These are phyloP conservation scores for Microsporum ferrugineum DNA, from an alignment of 2,329 filamentous ascomycete species.

Conservation along the genomic window DNA sequence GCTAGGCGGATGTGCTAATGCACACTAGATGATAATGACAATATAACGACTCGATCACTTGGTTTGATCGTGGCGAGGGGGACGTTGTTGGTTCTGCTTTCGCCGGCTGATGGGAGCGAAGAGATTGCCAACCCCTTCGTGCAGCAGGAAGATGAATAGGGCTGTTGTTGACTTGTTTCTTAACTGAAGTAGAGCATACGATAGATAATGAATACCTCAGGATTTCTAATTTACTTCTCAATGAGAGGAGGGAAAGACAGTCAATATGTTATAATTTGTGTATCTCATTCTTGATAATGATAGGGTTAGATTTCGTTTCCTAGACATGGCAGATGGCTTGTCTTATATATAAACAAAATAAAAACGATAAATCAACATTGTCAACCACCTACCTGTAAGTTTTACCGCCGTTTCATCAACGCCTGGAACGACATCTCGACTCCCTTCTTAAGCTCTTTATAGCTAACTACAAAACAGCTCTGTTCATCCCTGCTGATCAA, in stretches of 20 bases:
- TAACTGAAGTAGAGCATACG: not conserved
- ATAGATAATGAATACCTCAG: not conserved
- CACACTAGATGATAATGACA: slow-evolving; percentile 74
- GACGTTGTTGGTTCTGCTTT: slow-evolving; percentile 84
- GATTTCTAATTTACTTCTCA: not conserved
- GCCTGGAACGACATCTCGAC: slow-evolving; percentile 52
- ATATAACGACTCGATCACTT: slow-evolving; percentile 66
- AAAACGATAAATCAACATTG: not conserved
- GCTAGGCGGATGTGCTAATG: slow-evolving; percentile 9
- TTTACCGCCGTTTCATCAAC: slow-evolving; percentile 32
- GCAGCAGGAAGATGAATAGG: slow-evolving; percentile 49
- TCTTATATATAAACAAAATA: not conserved
- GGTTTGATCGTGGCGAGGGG: slow-evolving; percentile 84
- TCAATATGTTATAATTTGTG: not conserved
- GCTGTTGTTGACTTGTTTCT: no score
- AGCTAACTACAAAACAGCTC: slow-evolving; percentile 76
- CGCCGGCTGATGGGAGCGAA: slow-evolving; percentile 86
- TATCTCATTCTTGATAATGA: not conserved
- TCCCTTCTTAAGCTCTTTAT: slow-evolving; percentile 68
- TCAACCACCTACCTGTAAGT: not conserved
- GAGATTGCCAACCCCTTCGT: slow-evolving; percentile 91
- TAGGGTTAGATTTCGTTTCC: not conserved
- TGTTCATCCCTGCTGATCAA: slow-evolving; percentile 84
- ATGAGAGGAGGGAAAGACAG: not conserved
- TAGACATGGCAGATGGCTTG: not conserved